A percentile compares a stretch with the other conserved stretches of the same genome.
These are phyloP conservation scores for Colletotrichum sublineola DNA, from an alignment of 2,329 filamentous ascomycete genomes.

Conservation along the genomic window DNA sequence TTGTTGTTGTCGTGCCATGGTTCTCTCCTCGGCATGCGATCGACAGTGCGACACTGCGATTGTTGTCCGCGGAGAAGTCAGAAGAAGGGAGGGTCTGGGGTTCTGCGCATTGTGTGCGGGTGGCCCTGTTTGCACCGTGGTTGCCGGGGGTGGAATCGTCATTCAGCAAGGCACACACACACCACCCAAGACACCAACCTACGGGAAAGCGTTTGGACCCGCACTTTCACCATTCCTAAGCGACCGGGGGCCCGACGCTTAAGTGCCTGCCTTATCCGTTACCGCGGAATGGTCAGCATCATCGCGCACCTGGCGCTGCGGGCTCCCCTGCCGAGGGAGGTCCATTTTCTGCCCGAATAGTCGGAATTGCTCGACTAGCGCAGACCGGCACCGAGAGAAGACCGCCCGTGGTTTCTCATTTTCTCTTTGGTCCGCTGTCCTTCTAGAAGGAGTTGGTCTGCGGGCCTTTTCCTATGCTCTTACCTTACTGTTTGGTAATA, in stretches of 20 bases:
- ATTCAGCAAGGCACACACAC: slow-evolving; percentile 29
- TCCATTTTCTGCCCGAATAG: slow-evolving; percentile 32
- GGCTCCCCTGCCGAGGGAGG: slow-evolving; percentile 14
- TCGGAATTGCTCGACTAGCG: neutral
- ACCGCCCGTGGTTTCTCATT: slow-evolving; percentile 6
- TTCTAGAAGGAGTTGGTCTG: slow-evolving; percentile 41
- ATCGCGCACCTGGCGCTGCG: slow-evolving; percentile 27
- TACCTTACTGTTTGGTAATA: slow-evolving; percentile 44
- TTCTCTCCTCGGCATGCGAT: neutral
- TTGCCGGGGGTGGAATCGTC: slow-evolving; percentile 38
- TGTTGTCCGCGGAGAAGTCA: slow-evolving; percentile 38
- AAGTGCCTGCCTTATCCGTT: slow-evolving; percentile 43
- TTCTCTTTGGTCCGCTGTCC: neutral
- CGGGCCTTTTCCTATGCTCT: slow-evolving; percentile 32
- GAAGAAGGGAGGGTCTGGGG: slow-evolving; percentile 29
- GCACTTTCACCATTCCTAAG: slow-evolving; percentile 26
- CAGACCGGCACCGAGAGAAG: slow-evolving; percentile 14
- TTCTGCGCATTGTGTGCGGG: slow-evolving; percentile 24
- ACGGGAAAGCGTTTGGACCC: slow-evolving; percentile 36
- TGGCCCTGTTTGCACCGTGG: slow-evolving; percentile 37
- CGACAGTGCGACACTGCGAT: slow-evolving; percentile 1
- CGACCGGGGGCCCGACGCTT: slow-evolving; percentile 27
- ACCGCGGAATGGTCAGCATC: slow-evolving; percentile 42
- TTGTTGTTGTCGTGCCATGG: slow-evolving; percentile 15
- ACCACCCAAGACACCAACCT: slow-evolving; percentile 31